Evolutionary conservation across 148 eudicot genomes (phyloP), one percentile per base, ranked within the genome.

Genomic region (Rhododendron molle): DNA sequence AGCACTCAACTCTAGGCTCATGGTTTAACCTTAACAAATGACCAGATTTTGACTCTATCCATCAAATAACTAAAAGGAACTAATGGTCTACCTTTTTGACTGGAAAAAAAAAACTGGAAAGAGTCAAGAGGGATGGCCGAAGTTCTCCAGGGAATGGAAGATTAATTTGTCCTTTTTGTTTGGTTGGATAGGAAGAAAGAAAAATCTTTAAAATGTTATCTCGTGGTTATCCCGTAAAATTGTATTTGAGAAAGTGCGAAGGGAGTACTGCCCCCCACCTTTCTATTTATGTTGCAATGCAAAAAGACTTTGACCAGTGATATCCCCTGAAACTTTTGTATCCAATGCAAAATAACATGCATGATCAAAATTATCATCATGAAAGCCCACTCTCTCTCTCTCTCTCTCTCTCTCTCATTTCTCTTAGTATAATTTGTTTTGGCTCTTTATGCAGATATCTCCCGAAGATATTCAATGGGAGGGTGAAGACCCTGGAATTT

Each of bases 381-480:
- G 32, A 26, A 67, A 10, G 28, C 73, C 72, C 65, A 65, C 26
- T 60, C 26, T 26, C 32, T 3, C 32, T 67, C 73, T n/a, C 43
- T 38, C 43, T 40, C 43, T 40, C 43, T 38, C 43, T 38, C 43
- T 38, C 43, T 38, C 43, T 38, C 43, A 0, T 69, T 69, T 69
- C 34, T 69, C 34, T 28, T 30, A 28, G 7, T 69, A 30, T 69
- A 13, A 9, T 14, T 26, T 69, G 38, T 10, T 54, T 83, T 76
- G 40, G 60, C 40, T 49, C 44, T 15, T 26, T 38, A n/a, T 78
- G 76, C 85, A 93, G 95, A 92, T 93, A 52, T 91, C 96, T 76
- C 91, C 94, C 1, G 92, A 91, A 76, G 96, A 93, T 90, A 92
- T 93, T 80, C 90, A 90, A 62, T 93, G 96, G 96, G 94, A 50